These are phyloP conservation scores for Malus fusca DNA, from an alignment of 306 rosid species.

Conservation along the genomic window DNA sequence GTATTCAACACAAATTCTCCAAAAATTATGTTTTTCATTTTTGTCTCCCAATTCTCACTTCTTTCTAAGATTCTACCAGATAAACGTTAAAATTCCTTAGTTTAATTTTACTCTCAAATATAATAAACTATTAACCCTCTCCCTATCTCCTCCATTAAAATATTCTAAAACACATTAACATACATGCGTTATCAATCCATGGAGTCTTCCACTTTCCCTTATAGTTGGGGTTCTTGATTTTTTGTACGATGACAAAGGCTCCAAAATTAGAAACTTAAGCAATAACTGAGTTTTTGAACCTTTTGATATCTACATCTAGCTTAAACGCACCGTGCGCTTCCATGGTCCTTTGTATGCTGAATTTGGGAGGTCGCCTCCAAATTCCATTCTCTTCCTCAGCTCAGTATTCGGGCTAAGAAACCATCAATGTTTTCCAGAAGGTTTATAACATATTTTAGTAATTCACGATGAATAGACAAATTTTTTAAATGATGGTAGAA, in stretches of 20 bases:
- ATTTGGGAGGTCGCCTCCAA: conserved; percentile 81
- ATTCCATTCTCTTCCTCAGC: conserved; percentile 82
- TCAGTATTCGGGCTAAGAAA: conserved; percentile 68
- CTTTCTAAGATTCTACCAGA: neutral
- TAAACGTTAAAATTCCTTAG: neutral
- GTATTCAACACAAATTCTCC: neutral
- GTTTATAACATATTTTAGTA: neutral
- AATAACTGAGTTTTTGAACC: conserved; percentile 9
- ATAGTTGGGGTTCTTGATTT: conserved; percentile 84
- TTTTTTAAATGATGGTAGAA: neutral
- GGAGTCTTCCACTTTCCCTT: conserved; percentile 89
- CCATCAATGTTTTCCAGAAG: conserved; percentile 2
- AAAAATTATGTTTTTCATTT: neutral
- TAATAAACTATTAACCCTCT: neutral
- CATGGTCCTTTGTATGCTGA: conserved; percentile 88
- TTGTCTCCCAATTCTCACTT: neutral
- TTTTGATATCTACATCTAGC: conserved; percentile 1
- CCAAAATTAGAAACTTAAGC: conserved; percentile 12
- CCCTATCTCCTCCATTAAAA: neutral
- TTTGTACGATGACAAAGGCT: conserved; percentile 37
- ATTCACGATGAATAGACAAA: neutral
- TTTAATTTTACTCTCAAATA: neutral
- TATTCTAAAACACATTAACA: neutral
- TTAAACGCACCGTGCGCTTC: conserved; percentile 71
- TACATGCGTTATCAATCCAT: conserved; percentile 91